Base-by-base conservation (phyloP, 192 early-diverging fungal genomes). In the Dimargaris xerosporica region DNA sequence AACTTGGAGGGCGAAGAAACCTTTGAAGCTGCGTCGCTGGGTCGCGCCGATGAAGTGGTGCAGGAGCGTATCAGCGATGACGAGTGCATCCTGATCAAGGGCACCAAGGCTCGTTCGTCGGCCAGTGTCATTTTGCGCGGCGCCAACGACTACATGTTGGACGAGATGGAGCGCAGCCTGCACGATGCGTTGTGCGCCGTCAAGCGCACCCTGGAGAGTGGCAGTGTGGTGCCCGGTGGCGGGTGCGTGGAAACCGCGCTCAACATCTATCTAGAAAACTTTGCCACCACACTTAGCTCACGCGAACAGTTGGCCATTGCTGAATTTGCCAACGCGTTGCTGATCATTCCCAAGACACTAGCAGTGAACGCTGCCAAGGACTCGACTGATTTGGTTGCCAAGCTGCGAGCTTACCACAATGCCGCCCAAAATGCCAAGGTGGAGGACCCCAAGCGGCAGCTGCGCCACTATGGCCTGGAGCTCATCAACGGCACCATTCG, bases 1-100 rank as follows among this genome's bases (percentile, higher is more conserved):
- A 97, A 98, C 72, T 74, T 99, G 62, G 91, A 95, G 47, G 96
- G 96, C 30, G 96, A 98, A 65, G 96, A 99, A 73, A 94, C 96
- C 5, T 92, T 93, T 62, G 96, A 99, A 15, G 69, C 84, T 12
- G 75, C 83, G 17, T 88, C 85, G 62, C 81, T 99, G 39, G 96
- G 96, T 43, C 70, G 87, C 39, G 94, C 93, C 34, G 94, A 95
- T 51, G 91, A 96, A 68, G 94, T 99, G 41, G 86, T 89, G 54
- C 96, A 99, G 73, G 91, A 98, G 78, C 85, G 91, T 41, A 92
- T 99, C 60, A 91, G 90, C 0, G 96, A 98, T 70, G 94, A 99
- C 75, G 96, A 99, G 64, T 91, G 91, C 66, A 95, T 99, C 56
- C 73, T 99, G 42, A 79, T 99, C 67, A 91, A 91, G 70, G 92